Evolutionary conservation across 192 early-diverging fungal species (phyloP).

Genomic region (Haplosporangium gracile): DNA sequence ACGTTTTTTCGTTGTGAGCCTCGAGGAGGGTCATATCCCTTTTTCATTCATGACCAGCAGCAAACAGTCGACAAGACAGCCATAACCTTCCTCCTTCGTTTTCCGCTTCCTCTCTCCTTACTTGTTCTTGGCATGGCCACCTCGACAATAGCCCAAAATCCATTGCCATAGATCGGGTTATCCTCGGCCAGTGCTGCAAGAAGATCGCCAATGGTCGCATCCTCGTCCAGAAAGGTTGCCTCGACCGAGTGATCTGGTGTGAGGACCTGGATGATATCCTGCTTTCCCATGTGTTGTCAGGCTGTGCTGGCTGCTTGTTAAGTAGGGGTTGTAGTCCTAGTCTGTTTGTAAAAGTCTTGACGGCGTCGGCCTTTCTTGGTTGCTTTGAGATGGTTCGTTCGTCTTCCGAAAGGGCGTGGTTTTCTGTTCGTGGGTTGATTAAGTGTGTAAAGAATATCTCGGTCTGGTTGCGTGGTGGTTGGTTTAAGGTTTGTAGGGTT

Average conservation of each 20-base stretch:
- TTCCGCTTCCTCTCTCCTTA: not conserved
- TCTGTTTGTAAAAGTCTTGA: not conserved
- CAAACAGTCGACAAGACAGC: not conserved
- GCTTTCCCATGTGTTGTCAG: constrained; percentile 35
- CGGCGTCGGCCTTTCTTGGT: not conserved
- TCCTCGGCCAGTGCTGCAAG: constrained; percentile 32
- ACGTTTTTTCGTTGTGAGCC: not conserved
- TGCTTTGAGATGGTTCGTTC: not conserved
- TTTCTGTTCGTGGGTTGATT: not conserved
- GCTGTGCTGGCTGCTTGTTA: not conserved
- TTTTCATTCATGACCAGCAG: not conserved
- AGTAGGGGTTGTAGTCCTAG: too few relatives aligned
- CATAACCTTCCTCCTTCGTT: not conserved
- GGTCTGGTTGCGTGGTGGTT: not conserved
- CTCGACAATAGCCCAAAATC: constrained; percentile 42
- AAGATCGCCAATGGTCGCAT: constrained; percentile 45
- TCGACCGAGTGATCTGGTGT: constrained; percentile 53
- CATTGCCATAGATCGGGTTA: constrained; percentile 20
- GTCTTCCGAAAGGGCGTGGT: not conserved
- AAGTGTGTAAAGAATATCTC: not conserved
- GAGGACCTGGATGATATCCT: constrained; percentile 54
- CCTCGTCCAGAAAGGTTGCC: constrained; percentile 45
- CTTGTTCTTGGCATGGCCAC: constrained; percentile 51
- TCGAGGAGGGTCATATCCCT: not conserved
- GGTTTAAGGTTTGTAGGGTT: not conserved